Conservation (phyloP, 2,329 filamentous ascomycete genomes). For the Colletotrichum sansevieriae region DNA sequence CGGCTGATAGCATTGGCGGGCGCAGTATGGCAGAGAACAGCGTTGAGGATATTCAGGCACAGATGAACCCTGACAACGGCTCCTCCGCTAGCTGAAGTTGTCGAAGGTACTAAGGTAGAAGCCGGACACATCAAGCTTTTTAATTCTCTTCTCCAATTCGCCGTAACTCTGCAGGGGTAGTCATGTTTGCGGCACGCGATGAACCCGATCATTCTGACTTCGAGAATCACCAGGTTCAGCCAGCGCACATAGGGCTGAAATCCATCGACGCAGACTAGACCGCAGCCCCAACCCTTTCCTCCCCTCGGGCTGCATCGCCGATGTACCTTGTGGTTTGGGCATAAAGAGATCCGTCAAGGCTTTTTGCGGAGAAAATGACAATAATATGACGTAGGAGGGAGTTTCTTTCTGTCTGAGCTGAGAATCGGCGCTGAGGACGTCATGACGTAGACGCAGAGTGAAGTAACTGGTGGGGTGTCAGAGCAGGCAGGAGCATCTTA, state of each 20-base stretch:
- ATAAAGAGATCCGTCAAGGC: conserved; percentile 16
- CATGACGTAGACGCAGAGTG: conserved; percentile 32
- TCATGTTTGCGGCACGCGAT: conserved; percentile 13
- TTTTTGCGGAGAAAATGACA: conserved; percentile 38
- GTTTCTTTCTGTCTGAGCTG: conserved; percentile 31
- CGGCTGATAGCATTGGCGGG: no score
- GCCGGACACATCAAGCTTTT: conserved; percentile 10
- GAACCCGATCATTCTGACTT: conserved; percentile 3
- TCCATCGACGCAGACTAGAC: conserved; percentile 9
- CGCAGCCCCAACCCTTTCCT: not conserved
- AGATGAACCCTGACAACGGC: no score
- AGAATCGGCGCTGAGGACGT: conserved; percentile 37
- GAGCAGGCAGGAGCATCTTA: not conserved
- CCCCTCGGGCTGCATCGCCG: conserved; percentile 27
- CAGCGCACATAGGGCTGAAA: conserved; percentile 20
- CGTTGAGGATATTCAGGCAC: no score
- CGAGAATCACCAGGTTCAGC: not conserved
- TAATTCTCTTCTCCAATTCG: not conserved
- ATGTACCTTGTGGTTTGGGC: conserved; percentile 28
- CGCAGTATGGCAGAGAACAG: no score
- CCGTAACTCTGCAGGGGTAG: conserved; percentile 19
- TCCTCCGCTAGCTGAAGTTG: no score
- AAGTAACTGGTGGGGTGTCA: conserved; percentile 28
- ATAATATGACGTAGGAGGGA: conserved; percentile 35
- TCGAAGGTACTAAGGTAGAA: not conserved